Base-by-base conservation (phyloP, 2,329 filamentous ascomycete species). In the Aureobasidium sp. region DNA sequence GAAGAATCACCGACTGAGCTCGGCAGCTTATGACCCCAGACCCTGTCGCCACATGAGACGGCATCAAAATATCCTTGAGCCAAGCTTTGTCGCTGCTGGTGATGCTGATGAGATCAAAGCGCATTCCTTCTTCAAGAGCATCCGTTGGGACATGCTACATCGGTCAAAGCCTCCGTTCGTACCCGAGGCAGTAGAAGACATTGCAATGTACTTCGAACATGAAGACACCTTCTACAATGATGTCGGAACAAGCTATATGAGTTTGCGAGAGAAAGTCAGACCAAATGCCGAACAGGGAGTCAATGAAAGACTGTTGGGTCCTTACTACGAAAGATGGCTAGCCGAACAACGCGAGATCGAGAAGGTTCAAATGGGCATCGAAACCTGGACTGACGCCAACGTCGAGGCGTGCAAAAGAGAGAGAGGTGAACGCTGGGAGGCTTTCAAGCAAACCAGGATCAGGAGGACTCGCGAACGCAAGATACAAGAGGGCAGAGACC, bases 91-190 rank as follows among this genome's bases (percentile, higher is more conserved):
- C 4, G 93, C 91, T 69, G 80, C 89, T 0, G 83, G 94, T 64
- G 92, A 96, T 69, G 92, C 90, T 1, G 85, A 89, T 66, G 91
- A 97, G 61, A 95, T 97, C 78, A 97, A 95, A 72, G 76, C 81
- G 3, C 94, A 97, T 74, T 84, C 85, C 12, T 97, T 93, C 82
- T 97, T 97, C 77, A 82, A 81, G 62, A 84, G 85, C 55, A 84
- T 95, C 17, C 82, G 84, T 0, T 97, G 91, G 94, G 84, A 88
- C 15, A 83, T 82, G 0, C 75, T 96, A 17, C 88, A 94, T 69
- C 75, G 82, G 37, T 82, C 84, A 61, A 78, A 78, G 9, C 92
- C 93, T 0, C 92, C 92, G 0, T 93, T 95, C 69, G 78, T 95
- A 0, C 93, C 93, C 0, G 81, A 85, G 10, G 86, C 97, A 27